phyloP scores from a whole-genome alignment of 2,329 filamentous ascomycete genomes.

The Lachnellula willkommii region DNA sequence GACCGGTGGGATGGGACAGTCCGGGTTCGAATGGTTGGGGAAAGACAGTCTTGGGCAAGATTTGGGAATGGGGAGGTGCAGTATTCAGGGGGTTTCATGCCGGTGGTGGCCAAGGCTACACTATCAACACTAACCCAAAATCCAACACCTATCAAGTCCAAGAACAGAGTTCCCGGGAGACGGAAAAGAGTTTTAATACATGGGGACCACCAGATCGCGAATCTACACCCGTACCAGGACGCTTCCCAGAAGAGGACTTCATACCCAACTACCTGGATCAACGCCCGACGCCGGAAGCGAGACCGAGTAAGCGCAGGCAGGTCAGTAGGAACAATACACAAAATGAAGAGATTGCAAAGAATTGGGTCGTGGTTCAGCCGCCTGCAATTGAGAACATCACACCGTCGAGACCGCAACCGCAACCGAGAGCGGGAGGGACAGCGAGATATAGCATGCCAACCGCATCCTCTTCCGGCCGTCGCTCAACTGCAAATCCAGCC shows the following conservation, averaged over 20 bases:
- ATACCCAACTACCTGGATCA: conserved; percentile 37
- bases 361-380: conserved; percentile 62
- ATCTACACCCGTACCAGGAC: conserved; percentile 46
- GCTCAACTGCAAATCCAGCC: conserved; percentile 4
- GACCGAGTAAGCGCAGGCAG: conserved; percentile 44
- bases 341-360: conserved; percentile 53
- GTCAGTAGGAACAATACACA: conserved; percentile 37
- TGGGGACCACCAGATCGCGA: conserved; percentile 13
- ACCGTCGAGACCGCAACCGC: conserved; percentile 10
- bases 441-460: conserved; percentile 25
- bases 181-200: conserved; percentile 11
- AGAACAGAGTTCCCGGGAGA: conserved; percentile 6
- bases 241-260: conserved; percentile 47
- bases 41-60: conserved; percentile 61
- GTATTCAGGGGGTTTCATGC: conserved; percentile 83
- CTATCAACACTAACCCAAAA: conserved; percentile 9
- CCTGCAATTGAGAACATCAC: conserved; percentile 2
- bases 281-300: conserved; percentile 32
- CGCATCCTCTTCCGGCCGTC: conserved; percentile 20
- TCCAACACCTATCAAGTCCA: conserved; percentile 4
- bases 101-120: conserved; percentile 70
- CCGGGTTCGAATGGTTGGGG: conserved; percentile 45
- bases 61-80: conserved; percentile 65
- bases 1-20: conserved; percentile 15
- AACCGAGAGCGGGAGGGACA: neutral